Percentiles rank a stretch among this genome's conserved stretches.
Conservation (phyloP, 805 yeast species). For the Cyberlindnera japonica region DNA sequence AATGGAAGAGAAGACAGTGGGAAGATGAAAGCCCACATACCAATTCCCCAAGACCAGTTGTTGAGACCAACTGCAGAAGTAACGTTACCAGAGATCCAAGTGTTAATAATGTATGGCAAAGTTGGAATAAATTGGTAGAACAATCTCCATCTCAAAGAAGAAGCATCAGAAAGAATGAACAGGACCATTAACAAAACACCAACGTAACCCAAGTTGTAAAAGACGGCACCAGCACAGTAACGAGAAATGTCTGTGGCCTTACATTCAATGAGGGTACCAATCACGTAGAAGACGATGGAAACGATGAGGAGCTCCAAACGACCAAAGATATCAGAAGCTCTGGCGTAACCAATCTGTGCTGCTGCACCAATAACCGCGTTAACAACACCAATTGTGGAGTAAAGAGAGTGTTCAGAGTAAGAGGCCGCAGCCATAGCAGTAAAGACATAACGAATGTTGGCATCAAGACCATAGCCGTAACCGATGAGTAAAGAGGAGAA, state of each 20-base stretch:
- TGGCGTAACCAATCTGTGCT: slow-evolving; percentile 59
- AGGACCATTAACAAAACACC: slow-evolving; percentile 57
- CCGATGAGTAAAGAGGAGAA: slow-evolving; percentile 46
- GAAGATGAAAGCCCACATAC: slow-evolving; percentile 76
- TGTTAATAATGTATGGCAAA: slow-evolving; percentile 68
- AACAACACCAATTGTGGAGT: slow-evolving; percentile 57
- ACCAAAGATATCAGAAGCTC: slow-evolving; percentile 65
- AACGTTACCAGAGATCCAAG: slow-evolving; percentile 72
- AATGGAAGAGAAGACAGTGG: slow-evolving; percentile 65
- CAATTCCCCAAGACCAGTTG: slow-evolving; percentile 72
- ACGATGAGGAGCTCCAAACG: slow-evolving; percentile 49
- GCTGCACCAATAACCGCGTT: slow-evolving; percentile 62
- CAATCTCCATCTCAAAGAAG: slow-evolving; percentile 69
- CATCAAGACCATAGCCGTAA: slow-evolving; percentile 54
- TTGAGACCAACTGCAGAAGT: slow-evolving; percentile 31
- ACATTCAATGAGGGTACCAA: slow-evolving; percentile 63
- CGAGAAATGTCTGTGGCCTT: slow-evolving; percentile 54
- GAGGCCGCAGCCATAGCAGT: slow-evolving; percentile 55
- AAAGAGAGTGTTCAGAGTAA: slow-evolving; percentile 49
- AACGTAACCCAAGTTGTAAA: slow-evolving; percentile 53
- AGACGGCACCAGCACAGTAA: slow-evolving; percentile 63
- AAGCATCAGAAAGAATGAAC: slow-evolving; percentile 61
- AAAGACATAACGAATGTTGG: slow-evolving; percentile 44
- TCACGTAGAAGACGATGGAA: slow-evolving; percentile 50
- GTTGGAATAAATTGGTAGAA: slow-evolving; percentile 62